These are phyloP conservation scores for Penicillium tannophilum DNA, from an alignment of 495 filamentous ascomycete species.

Conservation along the genomic window DNA sequence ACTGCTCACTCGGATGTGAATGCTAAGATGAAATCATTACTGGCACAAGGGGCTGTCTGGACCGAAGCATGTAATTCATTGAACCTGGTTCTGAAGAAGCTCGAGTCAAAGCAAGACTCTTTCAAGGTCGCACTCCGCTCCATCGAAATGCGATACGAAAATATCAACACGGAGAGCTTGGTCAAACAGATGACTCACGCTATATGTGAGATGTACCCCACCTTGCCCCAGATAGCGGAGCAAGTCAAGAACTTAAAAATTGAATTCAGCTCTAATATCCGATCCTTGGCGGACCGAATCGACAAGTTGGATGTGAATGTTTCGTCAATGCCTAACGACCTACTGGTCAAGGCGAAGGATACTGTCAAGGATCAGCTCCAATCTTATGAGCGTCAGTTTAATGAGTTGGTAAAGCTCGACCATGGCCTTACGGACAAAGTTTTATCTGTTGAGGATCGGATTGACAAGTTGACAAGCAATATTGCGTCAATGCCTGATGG, in stretches of 20 bases:
- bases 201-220: constrained; percentile 43
- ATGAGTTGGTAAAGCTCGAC: no score
- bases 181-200: constrained; percentile 37
- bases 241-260: constrained; percentile 1
- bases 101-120: constrained; percentile 14
- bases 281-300: background rate
- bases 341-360: background rate
- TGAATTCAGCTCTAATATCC: background rate
- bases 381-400: no score
- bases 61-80: background rate
- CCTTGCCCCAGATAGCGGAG: constrained; percentile 7
- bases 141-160: constrained; percentile 40
- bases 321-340: background rate
- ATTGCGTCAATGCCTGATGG: background rate
- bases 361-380: background rate
- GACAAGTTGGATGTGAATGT: background rate
- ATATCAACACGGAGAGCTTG: constrained; percentile 35
- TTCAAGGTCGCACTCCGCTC: constrained; percentile 32
- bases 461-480: background rate
- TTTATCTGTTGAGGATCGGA: no score
- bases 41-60: background rate
- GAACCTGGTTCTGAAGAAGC: background rate
- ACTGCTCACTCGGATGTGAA: background rate
- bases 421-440: no score
- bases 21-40: background rate